Evolutionary conservation across 352 stramenopile species (phyloP), one percentile per base, ranked within the genome.

Genomic region (Blastocystis sp.): DNA sequence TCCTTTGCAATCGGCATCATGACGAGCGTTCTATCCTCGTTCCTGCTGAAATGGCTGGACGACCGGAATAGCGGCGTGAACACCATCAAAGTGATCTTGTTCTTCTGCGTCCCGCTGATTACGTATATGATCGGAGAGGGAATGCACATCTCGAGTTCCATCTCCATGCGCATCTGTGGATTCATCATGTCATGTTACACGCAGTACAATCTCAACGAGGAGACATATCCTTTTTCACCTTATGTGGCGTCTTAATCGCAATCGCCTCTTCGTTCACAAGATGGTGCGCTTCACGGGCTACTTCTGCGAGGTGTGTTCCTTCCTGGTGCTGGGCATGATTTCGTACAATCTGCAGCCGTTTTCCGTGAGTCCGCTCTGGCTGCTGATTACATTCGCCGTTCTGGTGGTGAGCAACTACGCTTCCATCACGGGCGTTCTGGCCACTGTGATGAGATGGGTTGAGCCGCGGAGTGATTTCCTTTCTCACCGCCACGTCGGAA

Each of bases 131-230:
- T 61, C 5, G 69, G 41, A 41, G 69, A 79, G 43, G 69, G 69
- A 61, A 45, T 79, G 21, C 69, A 79, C 23, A 45, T 79, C 3
- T 79, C 69, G 7, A 79, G 69, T 61, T 61, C 28, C 14, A 79
- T 79, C 21, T 45, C 69, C 1, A 79, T 79, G 61, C 69, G 69
- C 21, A 64, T 79, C 11, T 79, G 69, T 61, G 69, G 69, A 62
- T 61, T 79, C 34, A 79, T 79, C 11, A 79, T 79, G 69, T 79
- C 69, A 1, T 79, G 45, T 28, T 79, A 79, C 53, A 61, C 69
- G 17, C 69, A 79, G 23, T 61, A 79, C 38, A 79, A 62, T 28
- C 34, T 79, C 11, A 61, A 61, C 34, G 38, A 17, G 4, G 69
- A 61, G 1, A 79, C 69, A 79, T 79, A 79, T 79, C 69, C 69